Conservation (phyloP, 2,329 filamentous ascomycete species). For the Zopfia rhizophila region DNA sequence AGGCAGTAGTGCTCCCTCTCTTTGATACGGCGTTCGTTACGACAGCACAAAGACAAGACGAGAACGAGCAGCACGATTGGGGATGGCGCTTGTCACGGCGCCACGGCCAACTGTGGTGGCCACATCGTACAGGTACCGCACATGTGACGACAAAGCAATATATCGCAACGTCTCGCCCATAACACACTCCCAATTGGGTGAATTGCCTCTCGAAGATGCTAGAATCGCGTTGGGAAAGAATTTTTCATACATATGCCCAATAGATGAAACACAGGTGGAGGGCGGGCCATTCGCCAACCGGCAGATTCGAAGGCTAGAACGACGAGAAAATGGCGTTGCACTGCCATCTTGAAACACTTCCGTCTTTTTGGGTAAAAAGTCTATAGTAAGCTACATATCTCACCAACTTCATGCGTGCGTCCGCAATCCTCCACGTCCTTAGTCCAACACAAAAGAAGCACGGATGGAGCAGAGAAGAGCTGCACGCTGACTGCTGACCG, state of each 20-base stretch:
- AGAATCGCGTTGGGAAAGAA: slow-evolving; percentile 12
- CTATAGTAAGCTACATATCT: slow-evolving; percentile 11
- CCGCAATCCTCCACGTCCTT: slow-evolving; percentile 2
- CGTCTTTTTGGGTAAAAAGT: slow-evolving; percentile 27
- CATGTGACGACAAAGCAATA: slow-evolving; percentile 19
- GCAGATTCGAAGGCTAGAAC: slow-evolving; percentile 18
- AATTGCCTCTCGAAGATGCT: slow-evolving; percentile 6
- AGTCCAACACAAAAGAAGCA: too few relatives aligned
- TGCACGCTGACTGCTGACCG: background rate
- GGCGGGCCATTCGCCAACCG: slow-evolving; percentile 19
- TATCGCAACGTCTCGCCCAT: slow-evolving; percentile 11
- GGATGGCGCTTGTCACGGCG: background rate
- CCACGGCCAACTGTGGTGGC: too few relatives aligned
- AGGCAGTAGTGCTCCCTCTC: too few relatives aligned
- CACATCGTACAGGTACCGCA: too few relatives aligned
- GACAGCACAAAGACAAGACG: too few relatives aligned
- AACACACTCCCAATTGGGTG: slow-evolving; percentile 3
- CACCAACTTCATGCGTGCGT: slow-evolving; percentile 13
- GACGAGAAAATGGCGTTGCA: too few relatives aligned
- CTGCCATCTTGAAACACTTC: too few relatives aligned
- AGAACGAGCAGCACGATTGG: too few relatives aligned
- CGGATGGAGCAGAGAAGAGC: too few relatives aligned
- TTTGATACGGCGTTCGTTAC: too few relatives aligned
- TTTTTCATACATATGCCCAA: slow-evolving; percentile 16
- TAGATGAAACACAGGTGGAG: slow-evolving; percentile 28